Evolutionary conservation across 129 eudicot genomes (phyloP).

Genomic region (Lactuca sativa): DNA sequence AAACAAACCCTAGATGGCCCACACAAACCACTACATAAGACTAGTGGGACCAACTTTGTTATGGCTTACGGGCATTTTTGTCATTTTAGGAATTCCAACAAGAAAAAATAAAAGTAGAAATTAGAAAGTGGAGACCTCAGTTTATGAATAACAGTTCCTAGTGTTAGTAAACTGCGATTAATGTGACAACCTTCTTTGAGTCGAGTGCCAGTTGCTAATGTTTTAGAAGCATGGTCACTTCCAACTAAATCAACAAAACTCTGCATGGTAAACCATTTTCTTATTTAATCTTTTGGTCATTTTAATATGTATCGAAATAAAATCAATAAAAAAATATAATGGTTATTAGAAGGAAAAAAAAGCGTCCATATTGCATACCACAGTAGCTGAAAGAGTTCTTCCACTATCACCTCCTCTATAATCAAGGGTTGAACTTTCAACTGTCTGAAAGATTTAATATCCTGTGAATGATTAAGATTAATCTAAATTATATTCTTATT

Average conservation of each 20-base stretch:
- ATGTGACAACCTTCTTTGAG: slow-evolving; percentile 95
- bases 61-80: too few species aligned
- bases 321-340: background rate
- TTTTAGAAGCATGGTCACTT: slow-evolving; percentile 96
- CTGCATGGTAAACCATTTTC: slow-evolving; percentile 39
- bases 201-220: slow-evolving; percentile 63
- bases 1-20: too few species aligned
- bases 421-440: slow-evolving; percentile 68
- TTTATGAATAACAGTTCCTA: slow-evolving; percentile 86
- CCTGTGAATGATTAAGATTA: slow-evolving; percentile 11
- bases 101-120: background rate
- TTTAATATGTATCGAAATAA: background rate
- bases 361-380: slow-evolving; percentile 50
- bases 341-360: background rate
- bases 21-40: too few species aligned
- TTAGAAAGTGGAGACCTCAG: slow-evolving; percentile 48
- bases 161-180: slow-evolving; percentile 82
- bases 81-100: too few species aligned
- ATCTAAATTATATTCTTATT: background rate
- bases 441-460: slow-evolving; percentile 45
- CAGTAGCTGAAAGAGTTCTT: slow-evolving; percentile 75
- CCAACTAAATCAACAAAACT: slow-evolving; percentile 94
- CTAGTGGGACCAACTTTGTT: too few species aligned
- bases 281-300: background rate
- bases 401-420: slow-evolving; percentile 46